Evolutionary conservation across 805 yeast species (phyloP).

Genomic region (Trichomonascus vanleenenianus): DNA sequence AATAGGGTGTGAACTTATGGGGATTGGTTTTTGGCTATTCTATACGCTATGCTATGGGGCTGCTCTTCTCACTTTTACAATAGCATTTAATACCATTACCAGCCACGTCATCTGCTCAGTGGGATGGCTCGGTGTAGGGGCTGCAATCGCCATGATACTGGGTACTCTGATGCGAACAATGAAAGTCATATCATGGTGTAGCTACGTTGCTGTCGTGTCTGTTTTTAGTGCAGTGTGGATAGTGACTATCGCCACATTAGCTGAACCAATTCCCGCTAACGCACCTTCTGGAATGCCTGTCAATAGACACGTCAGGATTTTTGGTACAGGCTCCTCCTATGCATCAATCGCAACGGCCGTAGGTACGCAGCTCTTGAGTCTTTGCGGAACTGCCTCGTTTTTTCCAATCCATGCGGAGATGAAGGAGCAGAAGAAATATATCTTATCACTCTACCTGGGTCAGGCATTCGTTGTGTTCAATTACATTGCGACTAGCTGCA

Average conservation of each 20-base stretch:
- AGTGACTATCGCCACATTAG: conserved; percentile 2
- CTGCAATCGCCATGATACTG: not conserved
- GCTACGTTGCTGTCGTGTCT: conserved; percentile 3
- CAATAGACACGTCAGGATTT: not conserved
- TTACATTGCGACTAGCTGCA: conserved; percentile 2
- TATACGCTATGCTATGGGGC: conserved; percentile 5
- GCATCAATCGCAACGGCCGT: conserved; percentile 2
- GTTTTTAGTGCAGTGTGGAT: conserved; percentile 3
- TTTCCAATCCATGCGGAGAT: conserved; percentile 6
- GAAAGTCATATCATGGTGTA: conserved; percentile 4
- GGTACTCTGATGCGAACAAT: conserved; percentile 1
- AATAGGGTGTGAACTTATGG: conserved; percentile 5
- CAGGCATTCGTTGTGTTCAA: conserved; percentile 5
- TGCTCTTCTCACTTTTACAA: conserved; percentile 2
- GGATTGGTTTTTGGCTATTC: conserved; percentile 4
- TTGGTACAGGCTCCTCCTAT: not conserved
- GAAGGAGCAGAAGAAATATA: conserved; percentile 1
- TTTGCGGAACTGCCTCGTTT: conserved; percentile 5
- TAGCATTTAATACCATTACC: conserved; percentile 2
- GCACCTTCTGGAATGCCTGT: not conserved
- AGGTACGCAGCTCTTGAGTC: conserved; percentile 4
- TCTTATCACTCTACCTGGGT: not conserved
- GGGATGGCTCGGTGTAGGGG: conserved; percentile 4
- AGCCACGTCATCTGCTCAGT: conserved; percentile 2
- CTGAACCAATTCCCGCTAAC: conserved; percentile 1